These are phyloP conservation scores for Rosa multiflora DNA, from an alignment of 306 rosid species.

Conservation along the genomic window DNA sequence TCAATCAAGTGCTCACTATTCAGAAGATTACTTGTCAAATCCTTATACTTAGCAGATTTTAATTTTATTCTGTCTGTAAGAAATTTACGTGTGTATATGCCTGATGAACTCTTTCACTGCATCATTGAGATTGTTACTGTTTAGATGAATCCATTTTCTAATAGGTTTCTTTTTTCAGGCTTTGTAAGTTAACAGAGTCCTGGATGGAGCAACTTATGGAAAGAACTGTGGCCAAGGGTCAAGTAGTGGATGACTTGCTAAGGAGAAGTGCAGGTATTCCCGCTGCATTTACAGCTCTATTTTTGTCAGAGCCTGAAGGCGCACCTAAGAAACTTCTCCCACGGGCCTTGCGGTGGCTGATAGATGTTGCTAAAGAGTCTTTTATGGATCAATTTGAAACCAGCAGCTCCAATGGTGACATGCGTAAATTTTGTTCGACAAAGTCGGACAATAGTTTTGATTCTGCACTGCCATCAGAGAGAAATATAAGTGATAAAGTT, in stretches of 20 bases:
- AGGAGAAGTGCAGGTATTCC: conserved; percentile 99
- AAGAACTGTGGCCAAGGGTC: conserved; percentile 85
- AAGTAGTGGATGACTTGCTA: conserved; percentile 82
- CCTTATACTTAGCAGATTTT: neutral
- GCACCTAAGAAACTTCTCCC: conserved; percentile 97
- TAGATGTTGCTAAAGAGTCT: conserved; percentile 74
- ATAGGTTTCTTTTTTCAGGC: conserved; percentile 48
- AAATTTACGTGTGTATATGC: neutral
- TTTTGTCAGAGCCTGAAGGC: conserved; percentile 99
- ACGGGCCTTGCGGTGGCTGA: conserved; percentile 80
- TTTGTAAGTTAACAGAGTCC: conserved; percentile 79
- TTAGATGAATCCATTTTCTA: conserved; percentile 11
- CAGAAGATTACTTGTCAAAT: conserved; percentile 6
- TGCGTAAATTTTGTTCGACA: conserved; percentile 28
- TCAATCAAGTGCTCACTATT: neutral
- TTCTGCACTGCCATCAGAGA: conserved; percentile 36
- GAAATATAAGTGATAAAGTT: conserved; percentile 35
- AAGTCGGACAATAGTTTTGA: conserved; percentile 32
- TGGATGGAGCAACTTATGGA: conserved; percentile 99
- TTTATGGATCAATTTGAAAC: conserved; percentile 49
- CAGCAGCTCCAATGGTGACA: conserved; percentile 37
- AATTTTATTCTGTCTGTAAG: neutral
- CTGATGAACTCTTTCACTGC: conserved; percentile 5
- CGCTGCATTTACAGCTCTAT: conserved; percentile 87
- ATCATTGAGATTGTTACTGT: neutral